Base-by-base conservation (phyloP, 108 stramenopile genomes). In the Nitzschia sp. region DNA sequence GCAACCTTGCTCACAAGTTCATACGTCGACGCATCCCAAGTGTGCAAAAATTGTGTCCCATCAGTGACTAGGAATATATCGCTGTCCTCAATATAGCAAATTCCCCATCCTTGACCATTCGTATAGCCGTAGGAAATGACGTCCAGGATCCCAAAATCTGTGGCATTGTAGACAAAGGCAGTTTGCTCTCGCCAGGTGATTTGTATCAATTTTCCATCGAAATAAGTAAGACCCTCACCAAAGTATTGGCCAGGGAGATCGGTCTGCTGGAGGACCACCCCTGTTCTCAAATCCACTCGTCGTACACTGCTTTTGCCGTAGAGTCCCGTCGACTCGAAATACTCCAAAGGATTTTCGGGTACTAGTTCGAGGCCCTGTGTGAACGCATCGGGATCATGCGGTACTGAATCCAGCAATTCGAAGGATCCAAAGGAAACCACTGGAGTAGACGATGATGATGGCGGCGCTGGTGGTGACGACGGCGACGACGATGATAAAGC, bases 31-130 rank as follows among this genome's bases (percentile, higher is more conserved):
- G 78, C 60, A 59, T 94, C 86, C 90, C 90, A 91, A 67, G 90
- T 88, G 47, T 82, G 85, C 1, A 94, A 62, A 53, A 62, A 80
- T 2, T 69, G 17, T 15, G 78, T 80, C 64, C 90, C 93, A 68
- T 94, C 93, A 52, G 77, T 87, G 8, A 88, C 87, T 48, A 91
- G 81, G 36, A 94, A 80, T 50, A 86, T 83, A 62, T 80, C 74
- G 8, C 76, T 84, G 0, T 31, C 25, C 17, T 35, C 45, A 50
- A 86, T 84, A 66, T 86, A 89, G 8, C 88, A 89, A 15, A 94
- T 82, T 17, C 93, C 93, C 93, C 93, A 94, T 19, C 93, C 93
- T 63, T 94, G 76, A 47, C 79, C 63, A 1, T 60, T 71, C 0
- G 93, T 88, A 0, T 58, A 34, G 1, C n/a, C 1, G 60, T 82